Conservation (phyloP, 176 grass and related monocot genomes). For the Hordeum marinum region DNA sequence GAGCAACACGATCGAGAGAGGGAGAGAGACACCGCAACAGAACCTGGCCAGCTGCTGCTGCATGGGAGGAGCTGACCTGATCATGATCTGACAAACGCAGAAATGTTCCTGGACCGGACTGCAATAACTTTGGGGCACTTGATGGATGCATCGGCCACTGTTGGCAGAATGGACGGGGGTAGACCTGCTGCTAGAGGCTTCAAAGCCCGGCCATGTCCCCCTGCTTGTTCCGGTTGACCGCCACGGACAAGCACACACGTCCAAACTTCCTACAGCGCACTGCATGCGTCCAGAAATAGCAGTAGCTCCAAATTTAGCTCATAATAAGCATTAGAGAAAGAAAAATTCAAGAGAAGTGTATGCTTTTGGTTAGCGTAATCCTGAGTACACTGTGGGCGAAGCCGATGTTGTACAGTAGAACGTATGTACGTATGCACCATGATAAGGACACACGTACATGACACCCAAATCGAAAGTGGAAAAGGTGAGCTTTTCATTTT, state of each 20-base stretch:
- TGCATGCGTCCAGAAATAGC: not conserved
- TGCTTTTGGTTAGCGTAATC: not conserved
- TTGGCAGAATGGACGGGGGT: constrained; percentile 28
- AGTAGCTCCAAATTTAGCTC: not conserved
- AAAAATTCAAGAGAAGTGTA: not conserved
- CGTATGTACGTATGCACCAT: not conserved
- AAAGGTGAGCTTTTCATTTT: not conserved
- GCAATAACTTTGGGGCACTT: not conserved
- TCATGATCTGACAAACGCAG: constrained; percentile 20
- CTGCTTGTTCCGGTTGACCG: constrained; percentile 32
- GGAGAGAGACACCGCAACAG: not conserved
- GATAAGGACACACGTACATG: not conserved
- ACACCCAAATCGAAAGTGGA: not conserved
- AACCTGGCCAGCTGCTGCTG: not conserved
- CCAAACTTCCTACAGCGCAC: constrained; percentile 18
- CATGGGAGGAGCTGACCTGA: not conserved
- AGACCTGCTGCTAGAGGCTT: not conserved
- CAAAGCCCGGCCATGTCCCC: constrained; percentile 10
- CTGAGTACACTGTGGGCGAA: not conserved
- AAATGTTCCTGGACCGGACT: constrained; percentile 32
- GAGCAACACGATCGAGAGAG: not conserved
- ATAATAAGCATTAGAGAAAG: not conserved
- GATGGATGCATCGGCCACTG: constrained; percentile 4
- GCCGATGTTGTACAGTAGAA: not conserved
- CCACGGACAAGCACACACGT: constrained; percentile 21